Base-by-base conservation (phyloP, 306 rosid genomes). In the Alnus glutinosa region DNA sequence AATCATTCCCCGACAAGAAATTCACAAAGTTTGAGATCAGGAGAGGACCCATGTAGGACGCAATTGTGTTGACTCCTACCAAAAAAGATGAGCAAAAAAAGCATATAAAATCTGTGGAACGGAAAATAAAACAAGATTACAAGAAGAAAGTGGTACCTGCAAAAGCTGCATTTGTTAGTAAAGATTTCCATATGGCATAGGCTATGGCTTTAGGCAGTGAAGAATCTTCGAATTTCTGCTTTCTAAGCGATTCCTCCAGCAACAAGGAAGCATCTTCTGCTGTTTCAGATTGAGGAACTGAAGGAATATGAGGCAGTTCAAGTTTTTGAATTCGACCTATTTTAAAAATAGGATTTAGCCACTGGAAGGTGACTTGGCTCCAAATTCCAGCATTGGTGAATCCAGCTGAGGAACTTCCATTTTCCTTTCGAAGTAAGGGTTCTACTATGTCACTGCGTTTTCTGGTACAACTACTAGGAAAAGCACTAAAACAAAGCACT, bases 321-420 rank as follows among this genome's bases (percentile, higher is more conserved):
- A 95, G 92, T 30, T 89, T 91, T 61, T 84, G 88, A 75, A 69
- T 15, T 79, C 94, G 77, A 47, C 98, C 98, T 62, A 64, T 87
- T 70, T 34, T 82, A 7, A 95, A 95, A 73, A 92, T 89, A 1
- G 93, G 93, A 34, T 95, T 95, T 79, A 95, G 57, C 98, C 98
- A 94, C 50, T 77, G 86, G 71, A 92, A 92, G 9, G 96, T 85
- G 55, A 90, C 79, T 46, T 87, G 87, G 74, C 95, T 90, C 98
- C 98, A 95, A 18, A 83, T 7, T 34, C 94, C 83, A 57, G 97
- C 89, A 37, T 74, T 75, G 3, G 72, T 18, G 73, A 86, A 92
- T 30, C 71, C 74, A 62, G 69, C 83, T 72, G 18, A 7, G 8
- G 32, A 79, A 77, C 7, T 28, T 75, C 81, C 77, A 44, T 48